Evolutionary conservation across 106 monocot species (phyloP), one percentile per base, ranked within the genome.

Genomic region (Posidonia australis): DNA sequence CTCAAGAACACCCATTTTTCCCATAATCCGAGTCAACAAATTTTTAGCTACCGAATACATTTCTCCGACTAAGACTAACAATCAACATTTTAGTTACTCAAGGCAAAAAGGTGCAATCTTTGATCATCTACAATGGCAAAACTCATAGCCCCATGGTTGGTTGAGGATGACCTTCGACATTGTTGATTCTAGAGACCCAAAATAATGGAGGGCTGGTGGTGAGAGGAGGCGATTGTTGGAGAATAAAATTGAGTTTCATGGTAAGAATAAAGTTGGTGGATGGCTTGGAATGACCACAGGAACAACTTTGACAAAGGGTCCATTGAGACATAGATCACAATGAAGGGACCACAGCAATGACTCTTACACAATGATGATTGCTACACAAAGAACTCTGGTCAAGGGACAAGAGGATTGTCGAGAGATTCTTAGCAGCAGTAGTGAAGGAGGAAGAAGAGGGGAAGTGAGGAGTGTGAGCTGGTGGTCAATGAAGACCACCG

Each of bases 71-170:
- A 0, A 24, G 22, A 20, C 18, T 1, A 53, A n/a, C 18, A 53
- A 23, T 23, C 23, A n/a, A n/a, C 10, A 11, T 21, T 53, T 53
- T n/a, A 19, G 19, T 14, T 14, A 49, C 23, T 20, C 10, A n/a
- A 21, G 21, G 53, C 53, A 53, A 23, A 23, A 53, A 10, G 53
- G 19, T 24, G 53, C 23, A 10, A 23, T 21, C 20, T 53, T 53
- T 19, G 53, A 53, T 53, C 57, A 26, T 14, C 26, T 28, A 26
- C 57, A 27, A 57, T 57, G 57, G 57, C 26, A 57, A 57, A 57
- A 57, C 3, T 57, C 26, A 57, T 13, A 30, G 27, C 57, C 10
- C 16, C 25, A 9, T 28, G 57, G 57, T 11, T 13, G 24, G 57
- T n/a, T n/a, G n/a, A 57, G 57, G 42, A n/a, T 43, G 44, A 36